Evolutionary conservation across 495 filamentous ascomycete species (phyloP).

Genomic region (Penicillium verhagenii): DNA sequence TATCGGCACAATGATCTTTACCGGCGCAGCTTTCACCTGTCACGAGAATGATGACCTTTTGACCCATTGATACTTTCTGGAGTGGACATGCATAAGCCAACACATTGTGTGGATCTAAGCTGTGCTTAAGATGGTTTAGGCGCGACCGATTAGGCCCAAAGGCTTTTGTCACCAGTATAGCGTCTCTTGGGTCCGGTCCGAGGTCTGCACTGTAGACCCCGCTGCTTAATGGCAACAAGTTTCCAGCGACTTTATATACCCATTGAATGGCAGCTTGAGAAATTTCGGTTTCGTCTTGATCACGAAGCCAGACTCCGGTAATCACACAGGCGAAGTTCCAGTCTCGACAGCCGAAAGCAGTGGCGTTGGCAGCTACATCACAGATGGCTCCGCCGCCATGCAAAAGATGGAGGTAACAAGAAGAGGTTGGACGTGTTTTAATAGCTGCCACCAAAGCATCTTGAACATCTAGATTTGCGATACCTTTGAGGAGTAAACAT

Average conservation of each 20-base stretch:
- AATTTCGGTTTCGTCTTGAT: conserved; percentile 50
- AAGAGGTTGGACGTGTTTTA: conserved; percentile 49
- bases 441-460: conserved; percentile 46
- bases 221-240: conserved; percentile 49
- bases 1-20: conserved; percentile 59
- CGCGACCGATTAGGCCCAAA: conserved; percentile 56
- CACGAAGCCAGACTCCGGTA: conserved; percentile 61
- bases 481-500: conserved; percentile 58
- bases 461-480: conserved; percentile 41
- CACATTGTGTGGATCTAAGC: conserved; percentile 51
- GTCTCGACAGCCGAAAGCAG: conserved; percentile 63
- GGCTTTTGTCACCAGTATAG: conserved; percentile 48
- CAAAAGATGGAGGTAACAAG: conserved; percentile 29
- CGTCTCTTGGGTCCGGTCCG: conserved; percentile 61
- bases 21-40: conserved; percentile 58
- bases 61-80: conserved; percentile 34
- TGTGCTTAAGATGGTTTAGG: conserved; percentile 53
- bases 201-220: conserved; percentile 63
- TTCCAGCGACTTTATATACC: conserved; percentile 54
- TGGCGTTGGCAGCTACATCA: conserved; percentile 46
- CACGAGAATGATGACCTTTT: conserved; percentile 58
- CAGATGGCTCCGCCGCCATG: background rate
- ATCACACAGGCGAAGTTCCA: conserved; percentile 65
- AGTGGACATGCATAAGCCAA: conserved; percentile 57
- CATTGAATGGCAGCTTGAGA: conserved; percentile 46